Evolutionary conservation across 2,329 filamentous ascomycete genomes (phyloP), one percentile per base, ranked within the genome.

Genomic region (Rhynchosporium secalis): DNA sequence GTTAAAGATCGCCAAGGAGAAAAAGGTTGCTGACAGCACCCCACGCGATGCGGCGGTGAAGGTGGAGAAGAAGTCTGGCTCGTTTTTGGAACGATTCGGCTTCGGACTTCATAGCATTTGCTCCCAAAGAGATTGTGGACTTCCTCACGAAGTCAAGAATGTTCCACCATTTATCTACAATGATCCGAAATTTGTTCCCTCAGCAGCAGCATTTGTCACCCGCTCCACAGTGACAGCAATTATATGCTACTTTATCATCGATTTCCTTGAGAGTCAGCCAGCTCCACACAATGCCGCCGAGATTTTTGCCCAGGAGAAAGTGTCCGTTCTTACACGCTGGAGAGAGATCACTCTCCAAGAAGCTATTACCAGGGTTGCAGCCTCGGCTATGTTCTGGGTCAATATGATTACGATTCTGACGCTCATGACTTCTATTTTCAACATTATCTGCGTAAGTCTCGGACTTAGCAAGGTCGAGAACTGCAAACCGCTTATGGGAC

Each of bases 401-500:
- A 10, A 45, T 10, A 9, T 57, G 40, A 56, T 47, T 47, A 40
- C 46, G 12, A 43, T 38, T 3, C n/a, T 64, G 15, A 58, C 20
- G 6, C 12, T 15, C 12, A 3, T 41, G 2, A 20, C 26, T 33
- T 61, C 31, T n/a, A 26, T 26, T 13, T 12, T 55, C 3, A 51
- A 41, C 26, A 20, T 64, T 6, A 4, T 61, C 1, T 45, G n/a
- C 31, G 62, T 64, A 4, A 38, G 38, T 9, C 15, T 56, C 4
- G 40, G 49, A 12, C 15, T 58, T 2, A 49, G 36, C 29, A 38
- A 49, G n/a, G 54, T 61, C 2, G n/a, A 56, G 13, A 33, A 46
- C 9, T 64, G 62, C 54, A 43, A 47, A 26, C 43, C 62, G 15
- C 31, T 64, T 6, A 28, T 64, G 5, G 62, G 62, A 15, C 28